Evolutionary conservation across 164 flowering plant genomes (phyloP).

Genomic region (Taxillus chinensis): DNA sequence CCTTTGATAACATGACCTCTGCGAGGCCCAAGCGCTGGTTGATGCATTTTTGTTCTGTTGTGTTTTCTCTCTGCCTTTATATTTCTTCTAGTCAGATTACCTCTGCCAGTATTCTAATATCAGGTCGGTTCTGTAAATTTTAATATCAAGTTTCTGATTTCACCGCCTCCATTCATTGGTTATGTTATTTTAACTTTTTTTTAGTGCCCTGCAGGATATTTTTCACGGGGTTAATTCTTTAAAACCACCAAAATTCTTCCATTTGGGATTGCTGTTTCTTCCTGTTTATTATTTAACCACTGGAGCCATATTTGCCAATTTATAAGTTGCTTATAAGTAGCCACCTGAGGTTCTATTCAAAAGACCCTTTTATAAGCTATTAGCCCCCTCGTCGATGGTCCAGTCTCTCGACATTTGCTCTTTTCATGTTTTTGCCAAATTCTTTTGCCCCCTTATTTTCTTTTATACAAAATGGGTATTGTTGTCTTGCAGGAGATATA

Average conservation of each 20-base stretch:
- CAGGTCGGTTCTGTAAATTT: slow-evolving; percentile 21
- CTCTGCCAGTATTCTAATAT: no score
- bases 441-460: no score
- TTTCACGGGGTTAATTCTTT: slow-evolving; percentile 27
- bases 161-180: slow-evolving; percentile 10
- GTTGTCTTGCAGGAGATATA: slow-evolving; percentile 50
- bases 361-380: no score
- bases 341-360: neutral
- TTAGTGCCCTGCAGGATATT: slow-evolving; percentile 51
- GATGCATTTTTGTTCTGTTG: no score
- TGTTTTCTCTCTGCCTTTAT: no score
- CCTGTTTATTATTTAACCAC: neutral
- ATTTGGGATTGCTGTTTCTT: slow-evolving; percentile 13
- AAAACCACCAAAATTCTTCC: slow-evolving; percentile 27
- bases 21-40: no score
- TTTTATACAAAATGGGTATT: no score
- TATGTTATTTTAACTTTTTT: slow-evolving; percentile 28
- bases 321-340: neutral
- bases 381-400: neutral
- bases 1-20: no score
- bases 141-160: slow-evolving; percentile 5
- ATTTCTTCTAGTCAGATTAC: no score
- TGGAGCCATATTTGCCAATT: neutral
- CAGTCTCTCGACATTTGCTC: neutral
- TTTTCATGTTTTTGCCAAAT: no score